Base-by-base conservation (phyloP, 352 stramenopile species). In the Pythium graminicola region DNA sequence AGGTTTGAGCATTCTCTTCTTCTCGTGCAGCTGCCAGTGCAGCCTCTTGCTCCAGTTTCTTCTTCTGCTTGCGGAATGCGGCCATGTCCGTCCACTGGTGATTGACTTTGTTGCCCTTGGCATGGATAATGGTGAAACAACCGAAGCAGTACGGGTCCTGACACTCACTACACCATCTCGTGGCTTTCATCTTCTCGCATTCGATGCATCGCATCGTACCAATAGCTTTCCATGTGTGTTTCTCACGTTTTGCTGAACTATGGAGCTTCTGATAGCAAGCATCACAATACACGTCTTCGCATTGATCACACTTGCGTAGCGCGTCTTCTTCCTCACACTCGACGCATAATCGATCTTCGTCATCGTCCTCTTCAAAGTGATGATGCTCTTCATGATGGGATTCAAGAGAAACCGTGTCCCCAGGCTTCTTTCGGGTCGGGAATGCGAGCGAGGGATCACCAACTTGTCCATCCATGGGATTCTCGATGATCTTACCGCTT, bases 181-280 rank as follows among this genome's bases (percentile, higher is more conserved):
- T 91, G 14, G 80, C 82, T 38, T 82, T 81, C 71, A 91, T 88
- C 54, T 87, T 90, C 56, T 93, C 82, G 45, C 82, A 91, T 55
- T 91, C 80, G 36, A 90, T 77, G 54, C 82, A 93, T n/a, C 81
- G 77, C 28, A 87, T 62, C 10, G 72, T 67, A 4, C 78, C 78
- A 16, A 93, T 82, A 3, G 76, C 64, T 41, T 76, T 88, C 78
- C 81, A 93, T 2, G 70, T 89, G 63, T 93, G 82, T 42, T 73
- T 74, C 45, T 82, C 72, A 19, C 82, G 72, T 65, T 91, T 88
- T 19, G 70, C 63, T 1, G 71, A 84, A 19, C 75, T 62, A 47
- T 93, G 80, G n/a, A 89, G 60, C 38, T 76, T 82, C 47, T 88
- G 72, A 42, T 76, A 93, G 65, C 82, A 93, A 11, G 51, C 63